A percentile compares a stretch with the other conserved stretches of the same genome.
These are phyloP conservation scores for Trichaptum fuscoviolaceum DNA, from an alignment of 768 basidiomycete species.

Conservation along the genomic window DNA sequence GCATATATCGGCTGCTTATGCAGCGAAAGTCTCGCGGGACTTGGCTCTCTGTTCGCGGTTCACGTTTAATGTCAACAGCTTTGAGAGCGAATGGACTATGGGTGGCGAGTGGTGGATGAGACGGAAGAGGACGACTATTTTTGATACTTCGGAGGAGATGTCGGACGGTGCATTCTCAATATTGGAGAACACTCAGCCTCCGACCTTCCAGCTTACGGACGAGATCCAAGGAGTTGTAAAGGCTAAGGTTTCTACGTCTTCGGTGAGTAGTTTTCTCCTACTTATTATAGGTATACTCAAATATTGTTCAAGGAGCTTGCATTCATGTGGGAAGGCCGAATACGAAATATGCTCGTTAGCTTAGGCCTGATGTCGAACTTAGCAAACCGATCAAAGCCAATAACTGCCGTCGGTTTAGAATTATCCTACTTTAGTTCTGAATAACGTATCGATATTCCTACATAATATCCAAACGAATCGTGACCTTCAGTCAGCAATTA, in stretches of 20 bases:
- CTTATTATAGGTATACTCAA: constrained; percentile 6
- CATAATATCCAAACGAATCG: background rate
- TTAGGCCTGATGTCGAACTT: constrained; percentile 90
- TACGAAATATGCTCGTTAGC: constrained; percentile 85
- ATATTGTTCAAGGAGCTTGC: constrained; percentile 63
- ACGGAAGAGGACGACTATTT: constrained; percentile 31
- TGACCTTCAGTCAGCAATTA: background rate
- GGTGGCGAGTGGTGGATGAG: constrained; percentile 97
- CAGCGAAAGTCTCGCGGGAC: constrained; percentile 80
- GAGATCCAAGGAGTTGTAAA: constrained; percentile 81
- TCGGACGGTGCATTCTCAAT: constrained; percentile 10
- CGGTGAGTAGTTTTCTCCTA: constrained; percentile 43
- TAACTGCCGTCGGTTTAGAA: constrained; percentile 87
- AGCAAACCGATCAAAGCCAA: constrained; percentile 77
- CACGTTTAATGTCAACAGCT: constrained; percentile 96
- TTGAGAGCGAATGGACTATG: constrained; percentile 93
- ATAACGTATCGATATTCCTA: constrained; percentile 13
- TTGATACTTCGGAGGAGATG: constrained; percentile 23
- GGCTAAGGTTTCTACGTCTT: constrained; percentile 83
- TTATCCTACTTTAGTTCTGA: constrained; percentile 85
- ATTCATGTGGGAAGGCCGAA: constrained; percentile 89
- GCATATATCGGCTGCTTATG: constrained; percentile 87
- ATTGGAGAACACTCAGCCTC: constrained; percentile 11
- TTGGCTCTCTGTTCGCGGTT: constrained; percentile 85
- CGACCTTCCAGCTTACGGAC: constrained; percentile 15